These are phyloP conservation scores for Ascochyta koolunga DNA, from an alignment of 2,329 filamentous ascomycete species.

Conservation along the genomic window DNA sequence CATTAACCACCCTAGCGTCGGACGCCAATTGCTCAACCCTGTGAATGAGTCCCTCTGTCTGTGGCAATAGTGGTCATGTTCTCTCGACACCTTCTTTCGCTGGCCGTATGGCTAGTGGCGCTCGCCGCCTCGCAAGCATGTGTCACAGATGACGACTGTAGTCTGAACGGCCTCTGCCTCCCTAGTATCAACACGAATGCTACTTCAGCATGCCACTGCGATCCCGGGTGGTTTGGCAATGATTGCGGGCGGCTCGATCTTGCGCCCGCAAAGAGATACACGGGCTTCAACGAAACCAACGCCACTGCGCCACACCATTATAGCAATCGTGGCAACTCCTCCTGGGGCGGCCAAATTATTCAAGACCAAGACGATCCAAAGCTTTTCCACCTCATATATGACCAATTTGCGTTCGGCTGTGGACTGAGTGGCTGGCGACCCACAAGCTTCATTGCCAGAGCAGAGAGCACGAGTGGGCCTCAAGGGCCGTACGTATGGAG, in stretches of 20 bases:
- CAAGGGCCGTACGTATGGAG: conserved; percentile 54
- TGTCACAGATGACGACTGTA: conserved; percentile 47
- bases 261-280: conserved; percentile 47
- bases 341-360: conserved; percentile 57
- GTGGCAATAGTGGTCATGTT: not conserved
- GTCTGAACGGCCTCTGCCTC: conserved; percentile 49
- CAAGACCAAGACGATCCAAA: conserved; percentile 48
- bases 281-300: conserved; percentile 56
- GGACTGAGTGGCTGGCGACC: conserved; percentile 57
- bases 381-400: conserved; percentile 55
- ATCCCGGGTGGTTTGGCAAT: conserved; percentile 53
- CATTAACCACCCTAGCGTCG: not conserved
- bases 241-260: conserved; percentile 57
- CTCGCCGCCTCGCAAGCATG: conserved; percentile 18
- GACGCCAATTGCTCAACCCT: too few species aligned
- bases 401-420: conserved; percentile 55
- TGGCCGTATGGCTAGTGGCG: not conserved
- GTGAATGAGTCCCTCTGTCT: not conserved
- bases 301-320: conserved; percentile 19
- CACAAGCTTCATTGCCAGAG: conserved; percentile 54
- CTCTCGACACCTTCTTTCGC: not conserved
- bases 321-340: conserved; percentile 48
- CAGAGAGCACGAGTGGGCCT: conserved; percentile 53
- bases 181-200: not conserved
- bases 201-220: conserved; percentile 31